Evolutionary conservation across 2,329 filamentous ascomycete genomes (phyloP), one percentile per base, ranked within the genome.

Genomic region (Fusarium sp.): DNA sequence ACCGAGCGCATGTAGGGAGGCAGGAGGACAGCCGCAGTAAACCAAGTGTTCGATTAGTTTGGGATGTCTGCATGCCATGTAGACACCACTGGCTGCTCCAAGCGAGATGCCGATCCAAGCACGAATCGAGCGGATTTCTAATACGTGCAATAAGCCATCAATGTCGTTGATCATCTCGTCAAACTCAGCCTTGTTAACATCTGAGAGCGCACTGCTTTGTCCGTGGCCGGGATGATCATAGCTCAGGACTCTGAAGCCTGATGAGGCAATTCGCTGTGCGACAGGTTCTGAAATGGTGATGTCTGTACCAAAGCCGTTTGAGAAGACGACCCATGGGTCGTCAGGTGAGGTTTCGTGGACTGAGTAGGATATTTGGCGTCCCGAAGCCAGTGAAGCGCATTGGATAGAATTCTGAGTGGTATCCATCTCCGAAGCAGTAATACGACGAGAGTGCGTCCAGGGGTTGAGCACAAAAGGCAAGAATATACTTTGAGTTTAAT

Each of bases 21-120:
- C 57, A 2, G 58, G 56, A 2, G 38, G 38, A 4, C 45, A 61
- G 2, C 33, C 58, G 4, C 58, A 62, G 28, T 62, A 62, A 6
- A 44, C 16, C 13, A 61, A 3, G 5, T 15, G 23, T n/a, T 53
- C 4, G 3, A 61, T 62, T 15, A 62, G 8, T 0, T 38, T 38
- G 8, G 38, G 58, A 1, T 4, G 44, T 8, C 56, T 33, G 4
- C 16, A 23, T 15, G 45, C 38, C 18, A 62, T 28, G 6, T 62
- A 62, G 2, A 62, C 18, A 1, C 57, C 45, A 3, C 28, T 34
- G 10, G 56, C 45, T 23, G 56, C 57, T 8, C 58, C 57, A 8
- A 62, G 58, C 4, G 56, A 62, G 6, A 62, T 11, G 7, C 56
- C 58, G 3, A 62, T 15, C 58, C 58, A 62, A 3, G 38, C 45